Evolutionary conservation across 495 filamentous ascomycete genomes (phyloP).

Genomic region (Penicillium arizonense): DNA sequence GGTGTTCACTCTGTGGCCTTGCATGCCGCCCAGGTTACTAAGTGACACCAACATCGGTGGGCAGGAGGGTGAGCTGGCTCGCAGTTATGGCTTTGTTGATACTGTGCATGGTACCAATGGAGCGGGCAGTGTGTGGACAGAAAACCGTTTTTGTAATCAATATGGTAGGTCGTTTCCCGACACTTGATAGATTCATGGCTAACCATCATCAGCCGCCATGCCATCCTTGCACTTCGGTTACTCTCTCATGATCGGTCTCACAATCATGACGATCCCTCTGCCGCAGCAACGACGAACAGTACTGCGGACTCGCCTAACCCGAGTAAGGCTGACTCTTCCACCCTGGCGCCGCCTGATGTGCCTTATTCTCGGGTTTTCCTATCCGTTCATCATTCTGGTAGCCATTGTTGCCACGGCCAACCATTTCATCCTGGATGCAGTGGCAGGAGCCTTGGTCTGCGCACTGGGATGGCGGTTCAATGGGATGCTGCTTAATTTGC

Average conservation of each 20-base stretch:
- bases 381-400: slow-evolving; percentile 62
- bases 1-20: slow-evolving; percentile 74
- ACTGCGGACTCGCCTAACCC: slow-evolving; percentile 18
- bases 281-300: slow-evolving; percentile 28
- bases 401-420: slow-evolving; percentile 74
- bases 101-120: slow-evolving; percentile 69
- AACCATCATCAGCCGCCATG: slow-evolving; percentile 60
- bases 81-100: slow-evolving; percentile 69
- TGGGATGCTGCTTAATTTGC: slow-evolving; percentile 54
- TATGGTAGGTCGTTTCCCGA: slow-evolving; percentile 36
- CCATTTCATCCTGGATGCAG: slow-evolving; percentile 70
- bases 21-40: slow-evolving; percentile 76
- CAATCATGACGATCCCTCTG: slow-evolving; percentile 57
- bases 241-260: slow-evolving; percentile 70
- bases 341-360: slow-evolving; percentile 48
- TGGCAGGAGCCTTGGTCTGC: slow-evolving; percentile 62
- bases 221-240: slow-evolving; percentile 80
- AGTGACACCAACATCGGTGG: slow-evolving; percentile 48
- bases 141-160: slow-evolving; percentile 67
- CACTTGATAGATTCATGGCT: slow-evolving; percentile 5
- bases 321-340: slow-evolving; percentile 28
- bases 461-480: slow-evolving; percentile 58
- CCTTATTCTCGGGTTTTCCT: slow-evolving; percentile 54
- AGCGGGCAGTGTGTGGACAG: slow-evolving; percentile 67
- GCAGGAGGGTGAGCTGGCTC: slow-evolving; percentile 42